Evolutionary conservation across 495 filamentous ascomycete genomes (phyloP), one percentile per base, ranked within the genome.

Genomic region (Hyaloscypha bicolor): DNA sequence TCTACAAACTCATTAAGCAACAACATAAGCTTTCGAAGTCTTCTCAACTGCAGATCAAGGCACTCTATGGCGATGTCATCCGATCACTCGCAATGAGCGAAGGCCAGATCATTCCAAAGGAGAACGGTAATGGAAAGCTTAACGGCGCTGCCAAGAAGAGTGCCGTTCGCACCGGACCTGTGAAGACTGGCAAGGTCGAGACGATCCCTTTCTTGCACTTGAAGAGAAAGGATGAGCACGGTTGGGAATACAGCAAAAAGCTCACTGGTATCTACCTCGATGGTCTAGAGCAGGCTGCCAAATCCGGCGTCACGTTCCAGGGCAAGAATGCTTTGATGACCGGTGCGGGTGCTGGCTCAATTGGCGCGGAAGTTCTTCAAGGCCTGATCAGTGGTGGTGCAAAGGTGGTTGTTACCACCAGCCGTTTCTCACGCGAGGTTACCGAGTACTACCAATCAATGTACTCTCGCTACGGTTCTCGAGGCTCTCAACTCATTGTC

Each of bases 171-270:
- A 80, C 81, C 58, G 62, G 53, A 2, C 22, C 57, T 19, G 75
- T 81, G 51, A 91, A 92, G 78, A 88, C 90, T 67, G 93, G 92
- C 71, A 97, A 96, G 80, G 88, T 95, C 60, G 96, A 99, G 81
- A 97, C 94, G 32, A 95, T 99, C 73, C 95, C 95, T 22, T 99
- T 99, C 87, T 81, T 99, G 58, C 95, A 99, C 76, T 82, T 99
- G 57, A 97, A 96, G 85, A 90, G 94, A 75, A 97, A 97, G 83
- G 89, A 90, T 51, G 88, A 93, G 67, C 89, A 97, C 74, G 94
- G 94, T 63, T 99, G 95, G 95, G 93, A 99, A 76, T 99, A 97
- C 81, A 97, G 91, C 86, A 98, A 97, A 85, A 97, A 94, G 81
- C 85, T 98, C 48, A 97, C 95, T 29, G 91, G 92, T 30, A 74